These are phyloP conservation scores for Fusarium solani-melongenae DNA, from an alignment of 2,329 filamentous ascomycete genomes.

Conservation along the genomic window DNA sequence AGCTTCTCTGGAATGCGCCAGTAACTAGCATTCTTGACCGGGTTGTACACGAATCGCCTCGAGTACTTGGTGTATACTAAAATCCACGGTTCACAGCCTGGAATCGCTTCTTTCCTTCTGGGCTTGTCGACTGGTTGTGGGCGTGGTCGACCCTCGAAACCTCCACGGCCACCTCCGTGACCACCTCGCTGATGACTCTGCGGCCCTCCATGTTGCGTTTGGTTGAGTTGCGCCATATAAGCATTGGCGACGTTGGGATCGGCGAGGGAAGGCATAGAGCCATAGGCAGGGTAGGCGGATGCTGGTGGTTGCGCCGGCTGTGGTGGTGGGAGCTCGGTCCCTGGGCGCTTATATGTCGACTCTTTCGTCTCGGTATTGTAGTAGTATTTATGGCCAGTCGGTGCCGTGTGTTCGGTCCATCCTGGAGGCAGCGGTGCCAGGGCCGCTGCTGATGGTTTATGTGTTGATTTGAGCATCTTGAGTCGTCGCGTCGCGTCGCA, in stretches of 20 bases:
- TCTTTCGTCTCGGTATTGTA: conserved; percentile 85
- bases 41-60: conserved; percentile 90
- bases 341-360: conserved; percentile 88
- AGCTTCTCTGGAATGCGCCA: conserved; percentile 95
- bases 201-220: conserved; percentile 51
- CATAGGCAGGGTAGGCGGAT: conserved; percentile 42
- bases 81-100: conserved; percentile 86
- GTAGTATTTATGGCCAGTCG: conserved; percentile 88
- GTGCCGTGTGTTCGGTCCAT: conserved; percentile 95
- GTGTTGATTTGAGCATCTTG: conserved; percentile 81
- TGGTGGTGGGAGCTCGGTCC: conserved; percentile 40
- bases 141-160: conserved; percentile 68
- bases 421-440: conserved; percentile 76
- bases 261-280: conserved; percentile 55
- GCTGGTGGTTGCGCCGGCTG: conserved; percentile 45
- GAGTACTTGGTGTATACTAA: conserved; percentile 93
- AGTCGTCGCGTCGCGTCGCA: conserved; percentile 9
- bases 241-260: conserved; percentile 69
- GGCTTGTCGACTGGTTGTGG: conserved; percentile 83
- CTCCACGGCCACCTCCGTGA: conserved; percentile 54
- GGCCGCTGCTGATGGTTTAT: conserved; percentile 65
- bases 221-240: conserved; percentile 67
- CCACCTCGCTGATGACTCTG: conserved; percentile 45
- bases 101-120: conserved; percentile 81
- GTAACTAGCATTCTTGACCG: conserved; percentile 85